Base-by-base conservation (phyloP, 257 asterid genomes). In the Jasminum sambac region DNA sequence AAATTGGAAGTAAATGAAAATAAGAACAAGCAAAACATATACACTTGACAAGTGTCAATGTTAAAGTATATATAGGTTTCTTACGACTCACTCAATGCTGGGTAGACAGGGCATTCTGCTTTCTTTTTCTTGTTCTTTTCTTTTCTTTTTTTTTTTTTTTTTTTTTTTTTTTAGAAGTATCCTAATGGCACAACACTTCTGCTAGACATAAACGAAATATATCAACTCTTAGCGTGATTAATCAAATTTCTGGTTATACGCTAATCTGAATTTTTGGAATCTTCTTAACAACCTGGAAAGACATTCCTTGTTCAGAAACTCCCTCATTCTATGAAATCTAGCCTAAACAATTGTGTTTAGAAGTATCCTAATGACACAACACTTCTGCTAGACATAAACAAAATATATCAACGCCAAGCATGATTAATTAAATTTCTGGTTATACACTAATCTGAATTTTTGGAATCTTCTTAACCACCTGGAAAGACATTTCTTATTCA, bases 401-500 rank as follows among this genome's bases (percentile, higher is more conserved):
- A 42, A 21, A 41, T 68, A 38, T 52, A 36, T 55, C 10, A 11
- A 11, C 50, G 36, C 37, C 19, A 13, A 34, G 17, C 50, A 57
- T 72, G 34, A 57, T 60, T 41, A 1, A 60, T 55, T 10, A 76
- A 78, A 66, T 52, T 48, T 60, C 68, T 66, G 9, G 43, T 65
- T 8, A 37, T 46, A 26, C 71, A 39, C 42, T 63, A 19, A n/a
- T 41, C 64, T 42, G 37, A 38, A 19, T 19, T 58, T 26, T 16
- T 63, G 77, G 77, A 71, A 60, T 57, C 67, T 74, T 48, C 23
- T 11, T 46, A 40, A 43, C 50, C 48, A 9, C 13, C 70, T 19
- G 67, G 17, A 48, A 34, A 50, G 60, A 40, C 57, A 41, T 17
- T 39, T 24, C 25, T n/a, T 17, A 16, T 8, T 52, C 30, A 17